Conservation (phyloP, 805 yeast species). For the Candida nitratophila region DNA sequence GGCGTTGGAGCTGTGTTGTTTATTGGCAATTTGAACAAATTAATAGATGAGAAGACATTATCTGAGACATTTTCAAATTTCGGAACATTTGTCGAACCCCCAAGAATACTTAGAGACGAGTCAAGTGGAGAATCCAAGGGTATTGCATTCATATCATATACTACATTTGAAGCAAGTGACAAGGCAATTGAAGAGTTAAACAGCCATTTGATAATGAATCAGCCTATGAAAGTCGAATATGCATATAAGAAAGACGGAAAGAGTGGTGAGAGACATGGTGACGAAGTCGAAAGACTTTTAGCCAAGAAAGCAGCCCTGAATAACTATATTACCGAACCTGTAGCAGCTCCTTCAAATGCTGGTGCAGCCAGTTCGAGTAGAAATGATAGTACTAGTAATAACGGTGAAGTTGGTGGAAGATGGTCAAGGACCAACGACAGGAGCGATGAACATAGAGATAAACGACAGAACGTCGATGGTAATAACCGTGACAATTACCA, state of each 20-base stretch:
- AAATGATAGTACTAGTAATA: neutral
- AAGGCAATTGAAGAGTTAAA: constrained; percentile 62
- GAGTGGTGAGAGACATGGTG: constrained; percentile 62
- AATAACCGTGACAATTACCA: neutral
- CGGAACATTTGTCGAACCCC: constrained; percentile 51
- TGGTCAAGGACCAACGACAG: neutral
- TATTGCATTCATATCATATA: constrained; percentile 60
- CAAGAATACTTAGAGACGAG: constrained; percentile 44
- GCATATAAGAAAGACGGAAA: constrained; percentile 61
- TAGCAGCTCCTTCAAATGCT: too few relatives aligned
- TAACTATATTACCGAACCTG: constrained; percentile 5
- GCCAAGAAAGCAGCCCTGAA: constrained; percentile 33
- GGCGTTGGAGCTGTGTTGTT: constrained; percentile 44
- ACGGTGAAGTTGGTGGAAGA: neutral
- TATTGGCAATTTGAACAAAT: constrained; percentile 55
- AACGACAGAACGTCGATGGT: neutral
- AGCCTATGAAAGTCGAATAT: constrained; percentile 52
- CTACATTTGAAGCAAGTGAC: constrained; percentile 63
- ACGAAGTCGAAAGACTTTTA: constrained; percentile 61
- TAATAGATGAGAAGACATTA: constrained; percentile 55
- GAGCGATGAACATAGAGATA: neutral
- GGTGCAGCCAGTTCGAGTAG: neutral
- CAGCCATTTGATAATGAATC: constrained; percentile 63
- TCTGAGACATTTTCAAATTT: constrained; percentile 56
- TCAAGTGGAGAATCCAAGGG: constrained; percentile 45